These are phyloP conservation scores for Simplicillium aogashimaense DNA, from an alignment of 2,329 filamentous ascomycete species.

Conservation along the genomic window DNA sequence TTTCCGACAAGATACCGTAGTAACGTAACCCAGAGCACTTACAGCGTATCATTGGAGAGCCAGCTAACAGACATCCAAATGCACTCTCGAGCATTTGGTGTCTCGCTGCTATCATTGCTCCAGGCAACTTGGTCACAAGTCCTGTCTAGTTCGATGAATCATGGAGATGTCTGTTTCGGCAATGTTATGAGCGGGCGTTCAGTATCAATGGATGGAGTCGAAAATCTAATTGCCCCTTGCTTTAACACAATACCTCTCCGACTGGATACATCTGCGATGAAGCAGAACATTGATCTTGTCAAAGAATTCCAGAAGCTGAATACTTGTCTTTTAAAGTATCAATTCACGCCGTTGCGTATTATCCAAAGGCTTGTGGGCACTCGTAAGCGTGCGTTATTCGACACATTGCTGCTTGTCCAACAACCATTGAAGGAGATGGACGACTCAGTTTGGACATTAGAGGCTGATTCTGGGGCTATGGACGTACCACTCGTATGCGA, in stretches of 20 bases:
- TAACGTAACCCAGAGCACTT: conserved; percentile 16
- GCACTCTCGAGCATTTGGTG: conserved; percentile 39
- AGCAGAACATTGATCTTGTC: conserved; percentile 46
- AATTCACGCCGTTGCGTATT: conserved; percentile 64
- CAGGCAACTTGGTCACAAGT: conserved; percentile 66
- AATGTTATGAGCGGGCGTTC: conserved; percentile 75
- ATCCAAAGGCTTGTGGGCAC: conserved; percentile 45
- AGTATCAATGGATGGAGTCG: conserved; percentile 52
- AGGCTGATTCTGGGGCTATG: conserved; percentile 53
- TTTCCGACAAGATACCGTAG: conserved; percentile 14
- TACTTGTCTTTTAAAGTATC: conserved; percentile 51
- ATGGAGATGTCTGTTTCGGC: conserved; percentile 71
- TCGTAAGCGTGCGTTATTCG: conserved; percentile 53
- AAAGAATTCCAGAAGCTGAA: conserved; percentile 53
- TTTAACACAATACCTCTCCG: conserved; percentile 83
- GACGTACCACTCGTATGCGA: conserved; percentile 72
- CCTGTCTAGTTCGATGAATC: conserved; percentile 43
- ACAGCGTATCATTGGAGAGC: conserved; percentile 18
- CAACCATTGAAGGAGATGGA: conserved; percentile 50
- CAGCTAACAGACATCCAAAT: conserved; percentile 35
- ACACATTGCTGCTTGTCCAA: conserved; percentile 73
- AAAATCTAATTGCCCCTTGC: conserved; percentile 73
- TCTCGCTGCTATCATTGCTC: conserved; percentile 55
- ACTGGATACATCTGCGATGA: conserved; percentile 35
- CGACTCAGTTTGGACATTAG: conserved; percentile 41